phyloP scores from a whole-genome alignment of 148 eudicot species.

The Polygonum maritimum region DNA sequence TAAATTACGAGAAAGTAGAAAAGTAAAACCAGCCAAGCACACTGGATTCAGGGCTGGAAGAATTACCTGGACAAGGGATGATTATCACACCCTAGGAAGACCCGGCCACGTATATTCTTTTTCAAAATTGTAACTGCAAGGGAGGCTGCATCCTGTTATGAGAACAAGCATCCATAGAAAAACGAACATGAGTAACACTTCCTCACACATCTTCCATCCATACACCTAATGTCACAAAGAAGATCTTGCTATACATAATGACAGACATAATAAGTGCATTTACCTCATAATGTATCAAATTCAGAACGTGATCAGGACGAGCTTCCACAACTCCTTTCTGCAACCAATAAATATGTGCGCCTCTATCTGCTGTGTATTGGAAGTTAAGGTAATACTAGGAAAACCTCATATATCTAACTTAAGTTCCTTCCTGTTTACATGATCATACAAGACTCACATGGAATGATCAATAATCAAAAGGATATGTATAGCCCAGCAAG shows the following conservation, averaged over 20 bases:
- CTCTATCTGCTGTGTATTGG: constrained; percentile 72
- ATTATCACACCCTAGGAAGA: constrained; percentile 84
- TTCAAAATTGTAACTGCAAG: constrained; percentile 60
- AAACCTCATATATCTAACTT: not conserved
- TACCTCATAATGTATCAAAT: constrained; percentile 92
- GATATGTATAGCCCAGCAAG: constrained; percentile 95
- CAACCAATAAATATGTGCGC: constrained; percentile 82
- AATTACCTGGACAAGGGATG: constrained; percentile 78
- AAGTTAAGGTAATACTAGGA: constrained; percentile 30
- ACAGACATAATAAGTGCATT: not conserved
- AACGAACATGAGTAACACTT: not conserved
- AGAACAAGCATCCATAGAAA: not conserved
- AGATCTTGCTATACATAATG: not conserved
- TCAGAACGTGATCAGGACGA: constrained; percentile 84
- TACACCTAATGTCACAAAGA: not conserved
- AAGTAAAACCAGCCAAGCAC: not conserved
- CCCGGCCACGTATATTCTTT: constrained; percentile 44
- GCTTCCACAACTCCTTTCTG: constrained; percentile 52
- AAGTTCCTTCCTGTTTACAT: not conserved
- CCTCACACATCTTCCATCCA: not conserved
- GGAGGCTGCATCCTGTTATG: constrained; percentile 72
- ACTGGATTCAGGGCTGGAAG: not conserved
- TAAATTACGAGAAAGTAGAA: not conserved
- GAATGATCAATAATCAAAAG: constrained; percentile 20
- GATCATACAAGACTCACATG: not conserved